These are phyloP conservation scores for Colletotrichum phormii DNA, from an alignment of 2,329 filamentous ascomycete genomes.

Conservation along the genomic window DNA sequence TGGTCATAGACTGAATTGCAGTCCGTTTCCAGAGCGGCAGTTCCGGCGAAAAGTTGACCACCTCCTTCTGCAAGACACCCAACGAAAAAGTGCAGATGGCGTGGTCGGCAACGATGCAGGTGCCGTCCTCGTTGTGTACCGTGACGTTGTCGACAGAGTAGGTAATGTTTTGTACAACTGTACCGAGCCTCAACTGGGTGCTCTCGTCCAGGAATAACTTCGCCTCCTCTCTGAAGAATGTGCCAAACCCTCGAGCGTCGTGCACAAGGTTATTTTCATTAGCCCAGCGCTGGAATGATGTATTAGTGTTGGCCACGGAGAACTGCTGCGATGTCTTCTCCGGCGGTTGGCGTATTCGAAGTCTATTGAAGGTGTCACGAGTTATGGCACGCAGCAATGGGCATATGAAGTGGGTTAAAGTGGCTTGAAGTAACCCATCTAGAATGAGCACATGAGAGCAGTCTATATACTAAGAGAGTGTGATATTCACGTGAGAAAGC, in stretches of 20 bases:
- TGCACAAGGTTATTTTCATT: constrained; percentile 70
- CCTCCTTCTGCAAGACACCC: constrained; percentile 73
- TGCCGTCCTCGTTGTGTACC: constrained; percentile 63
- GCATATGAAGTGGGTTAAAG: too few species aligned
- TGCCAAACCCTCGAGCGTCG: constrained; percentile 71
- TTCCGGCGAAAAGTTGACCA: constrained; percentile 66
- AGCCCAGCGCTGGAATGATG: constrained; percentile 72
- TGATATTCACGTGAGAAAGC: too few species aligned
- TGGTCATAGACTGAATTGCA: constrained; percentile 72
- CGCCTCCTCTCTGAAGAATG: constrained; percentile 68
- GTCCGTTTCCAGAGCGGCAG: constrained; percentile 74
- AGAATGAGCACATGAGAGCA: too few species aligned
- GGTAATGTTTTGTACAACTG: constrained; percentile 64
- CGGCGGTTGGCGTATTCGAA: constrained; percentile 70
- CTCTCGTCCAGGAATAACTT: constrained; percentile 64
- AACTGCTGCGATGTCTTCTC: constrained; percentile 68
- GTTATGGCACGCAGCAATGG: too few species aligned
- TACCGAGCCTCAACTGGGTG: constrained; percentile 71
- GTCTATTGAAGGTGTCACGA: too few species aligned
- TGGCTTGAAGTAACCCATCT: too few species aligned
- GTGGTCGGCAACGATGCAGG: constrained; percentile 69
- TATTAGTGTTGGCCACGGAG: constrained; percentile 66
- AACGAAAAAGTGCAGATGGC: constrained; percentile 76
- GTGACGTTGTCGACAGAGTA: constrained; percentile 65
- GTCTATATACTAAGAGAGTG: too few species aligned